These are phyloP conservation scores for Aspergillus phoenicis DNA, from an alignment of 2,329 filamentous ascomycete species.

Conservation along the genomic window DNA sequence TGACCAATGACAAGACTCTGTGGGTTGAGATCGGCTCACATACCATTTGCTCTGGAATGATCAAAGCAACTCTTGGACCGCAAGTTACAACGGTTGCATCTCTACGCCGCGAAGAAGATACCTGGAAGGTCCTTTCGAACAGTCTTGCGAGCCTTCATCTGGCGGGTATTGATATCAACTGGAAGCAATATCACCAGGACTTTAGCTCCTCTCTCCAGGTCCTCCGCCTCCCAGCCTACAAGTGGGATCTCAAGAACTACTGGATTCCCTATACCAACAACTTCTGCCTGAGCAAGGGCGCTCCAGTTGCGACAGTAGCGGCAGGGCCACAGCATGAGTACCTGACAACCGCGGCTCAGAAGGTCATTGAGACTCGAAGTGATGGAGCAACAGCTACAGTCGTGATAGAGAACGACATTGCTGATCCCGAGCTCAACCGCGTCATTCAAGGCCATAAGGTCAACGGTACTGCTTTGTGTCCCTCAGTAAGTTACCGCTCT, in stretches of 20 bases:
- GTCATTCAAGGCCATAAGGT: constrained; percentile 43
- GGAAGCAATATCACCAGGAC: constrained; percentile 49
- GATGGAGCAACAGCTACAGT: constrained; percentile 32
- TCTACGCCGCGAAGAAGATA: constrained; percentile 44
- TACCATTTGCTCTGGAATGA: constrained; percentile 50
- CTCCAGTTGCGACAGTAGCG: constrained; percentile 26
- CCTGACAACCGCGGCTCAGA: constrained; percentile 36
- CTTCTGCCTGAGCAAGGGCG: constrained; percentile 38
- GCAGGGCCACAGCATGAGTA: constrained; percentile 25
- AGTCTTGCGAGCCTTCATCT: constrained; percentile 41
- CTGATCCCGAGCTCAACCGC: constrained; percentile 36
- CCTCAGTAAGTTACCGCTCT: constrained; percentile 31
- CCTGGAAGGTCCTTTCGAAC: constrained; percentile 45
- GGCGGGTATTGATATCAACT: constrained; percentile 43
- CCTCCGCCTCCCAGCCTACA: constrained; percentile 41
- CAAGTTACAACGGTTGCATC: constrained; percentile 54
- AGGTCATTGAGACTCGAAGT: constrained; percentile 31
- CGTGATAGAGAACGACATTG: constrained; percentile 40
- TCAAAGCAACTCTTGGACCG: constrained; percentile 61
- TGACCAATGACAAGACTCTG: constrained; percentile 69
- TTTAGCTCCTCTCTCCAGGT: constrained; percentile 36
- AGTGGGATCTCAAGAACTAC: constrained; percentile 46
- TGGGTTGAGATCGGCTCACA: constrained; percentile 67
- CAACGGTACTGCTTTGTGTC: constrained; percentile 39
- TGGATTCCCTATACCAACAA: constrained; percentile 44